These are phyloP conservation scores for Globisporangium camurandrum DNA, from an alignment of 352 stramenopile genomes.

Conservation along the genomic window DNA sequence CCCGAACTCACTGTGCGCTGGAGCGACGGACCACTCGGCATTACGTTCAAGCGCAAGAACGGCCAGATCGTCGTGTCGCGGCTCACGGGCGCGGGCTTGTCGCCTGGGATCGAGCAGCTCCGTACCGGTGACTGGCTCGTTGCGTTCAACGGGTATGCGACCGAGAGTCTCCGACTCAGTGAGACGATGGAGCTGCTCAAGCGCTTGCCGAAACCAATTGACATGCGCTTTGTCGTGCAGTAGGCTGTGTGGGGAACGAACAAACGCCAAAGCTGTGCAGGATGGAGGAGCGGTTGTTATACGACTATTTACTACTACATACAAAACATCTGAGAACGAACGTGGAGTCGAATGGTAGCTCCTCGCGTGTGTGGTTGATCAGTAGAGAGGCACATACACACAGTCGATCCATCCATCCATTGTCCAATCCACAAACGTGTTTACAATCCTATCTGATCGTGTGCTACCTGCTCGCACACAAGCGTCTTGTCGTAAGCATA, in stretches of 20 bases:
- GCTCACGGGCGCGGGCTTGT: conserved; percentile 63
- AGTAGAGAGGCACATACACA: no score
- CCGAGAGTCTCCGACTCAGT: conserved; percentile 43
- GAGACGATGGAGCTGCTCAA: conserved; percentile 83
- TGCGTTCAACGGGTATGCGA: conserved; percentile 65
- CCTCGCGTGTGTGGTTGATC: neutral
- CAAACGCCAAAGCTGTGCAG: no score
- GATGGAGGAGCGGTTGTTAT: no score
- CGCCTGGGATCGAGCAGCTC: conserved; percentile 54
- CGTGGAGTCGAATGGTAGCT: neutral
- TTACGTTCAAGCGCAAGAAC: conserved; percentile 77
- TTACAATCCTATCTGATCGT: no score
- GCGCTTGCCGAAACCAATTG: conserved; percentile 58
- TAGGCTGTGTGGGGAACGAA: no score
- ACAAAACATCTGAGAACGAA: no score
- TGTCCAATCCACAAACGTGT: no score
- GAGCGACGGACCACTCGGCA: conserved; percentile 61
- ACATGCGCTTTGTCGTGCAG: conserved; percentile 77
- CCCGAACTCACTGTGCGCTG: conserved; percentile 70
- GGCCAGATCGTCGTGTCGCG: conserved; percentile 71
- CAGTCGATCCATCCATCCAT: no score
- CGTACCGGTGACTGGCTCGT: conserved; percentile 67
- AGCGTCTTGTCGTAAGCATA: no score
- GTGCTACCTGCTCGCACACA: no score
- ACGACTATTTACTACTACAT: no score